Evolutionary conservation across 2,329 filamentous ascomycete genomes (phyloP).

Genomic region (Colletotrichum nymphaeae): DNA sequence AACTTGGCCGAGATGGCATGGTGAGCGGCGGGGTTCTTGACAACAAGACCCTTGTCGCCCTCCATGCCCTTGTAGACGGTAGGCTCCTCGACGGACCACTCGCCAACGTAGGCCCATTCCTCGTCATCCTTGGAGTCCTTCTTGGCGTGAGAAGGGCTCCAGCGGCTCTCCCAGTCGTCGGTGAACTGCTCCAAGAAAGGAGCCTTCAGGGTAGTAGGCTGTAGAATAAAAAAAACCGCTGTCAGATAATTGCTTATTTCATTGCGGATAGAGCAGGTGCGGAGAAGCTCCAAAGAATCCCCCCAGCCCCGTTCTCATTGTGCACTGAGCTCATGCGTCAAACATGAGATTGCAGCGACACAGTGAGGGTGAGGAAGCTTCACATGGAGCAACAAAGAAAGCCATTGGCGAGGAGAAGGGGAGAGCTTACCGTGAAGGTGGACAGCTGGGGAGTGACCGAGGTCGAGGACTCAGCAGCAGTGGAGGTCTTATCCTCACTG

Average conservation of each 20-base stretch:
- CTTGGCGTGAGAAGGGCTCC: constrained; percentile 96
- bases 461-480: constrained; percentile 61
- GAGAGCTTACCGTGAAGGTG: constrained; percentile 83
- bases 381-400: constrained; percentile 17
- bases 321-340: constrained; percentile 23
- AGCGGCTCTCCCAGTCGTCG: constrained; percentile 92
- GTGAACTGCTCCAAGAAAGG: constrained; percentile 99
- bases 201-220: constrained; percentile 91
- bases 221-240: constrained; percentile 12
- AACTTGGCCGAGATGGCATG: constrained; percentile 99
- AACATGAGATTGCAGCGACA: not conserved
- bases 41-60: constrained; percentile 94
- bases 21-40: constrained; percentile 98
- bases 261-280: not conserved
- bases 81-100: constrained; percentile 97
- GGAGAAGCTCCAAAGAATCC: constrained; percentile 23
- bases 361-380: not conserved
- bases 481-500: constrained; percentile 57
- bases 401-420: constrained; percentile 38
- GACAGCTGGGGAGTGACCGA: constrained; percentile 75
- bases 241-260: not conserved
- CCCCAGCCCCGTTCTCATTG: constrained; percentile 16
- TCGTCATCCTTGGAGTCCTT: constrained; percentile 89
- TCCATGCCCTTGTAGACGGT: constrained; percentile 89
- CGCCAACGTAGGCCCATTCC: constrained; percentile 97